phyloP scores from a whole-genome alignment of 257 asterid genomes.

The Perilla frutescens region DNA sequence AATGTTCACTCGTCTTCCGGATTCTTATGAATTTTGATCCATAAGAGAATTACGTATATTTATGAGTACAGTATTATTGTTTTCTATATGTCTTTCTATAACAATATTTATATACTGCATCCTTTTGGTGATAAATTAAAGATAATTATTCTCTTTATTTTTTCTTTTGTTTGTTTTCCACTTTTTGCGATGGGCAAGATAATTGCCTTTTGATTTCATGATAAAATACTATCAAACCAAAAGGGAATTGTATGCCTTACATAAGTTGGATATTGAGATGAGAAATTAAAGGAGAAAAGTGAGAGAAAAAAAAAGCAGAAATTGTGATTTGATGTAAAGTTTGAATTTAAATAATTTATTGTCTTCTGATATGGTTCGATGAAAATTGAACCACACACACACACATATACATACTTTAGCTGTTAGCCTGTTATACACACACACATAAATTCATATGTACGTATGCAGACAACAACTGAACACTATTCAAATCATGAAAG shows the following conservation, averaged over 20 bases:
- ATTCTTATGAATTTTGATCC: no score
- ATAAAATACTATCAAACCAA: conserved; percentile 25
- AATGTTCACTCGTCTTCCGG: no score
- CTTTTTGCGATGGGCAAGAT: no score
- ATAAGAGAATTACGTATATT: no score
- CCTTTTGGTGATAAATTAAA: no score
- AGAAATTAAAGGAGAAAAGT: not conserved
- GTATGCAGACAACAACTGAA: not conserved
- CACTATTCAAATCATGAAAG: not conserved
- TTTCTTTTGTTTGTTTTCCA: no score
- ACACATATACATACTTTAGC: no score
- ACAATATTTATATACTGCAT: no score
- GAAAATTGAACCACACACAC: not conserved
- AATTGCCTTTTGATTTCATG: not conserved
- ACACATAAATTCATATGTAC: not conserved
- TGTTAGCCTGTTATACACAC: not conserved
- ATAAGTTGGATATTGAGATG: conserved; percentile 30
- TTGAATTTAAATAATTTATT: conserved; percentile 5
- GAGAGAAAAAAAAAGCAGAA: not conserved
- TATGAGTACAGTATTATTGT: no score
- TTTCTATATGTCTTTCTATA: no score
- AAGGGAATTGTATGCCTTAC: conserved; percentile 18
- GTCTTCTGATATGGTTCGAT: conserved; percentile 13
- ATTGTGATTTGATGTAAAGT: conserved; percentile 22
- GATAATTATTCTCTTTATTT: no score